Base-by-base conservation (phyloP, 2,329 filamentous ascomycete genomes). In the Colletotrichum gloeosporioides region DNA sequence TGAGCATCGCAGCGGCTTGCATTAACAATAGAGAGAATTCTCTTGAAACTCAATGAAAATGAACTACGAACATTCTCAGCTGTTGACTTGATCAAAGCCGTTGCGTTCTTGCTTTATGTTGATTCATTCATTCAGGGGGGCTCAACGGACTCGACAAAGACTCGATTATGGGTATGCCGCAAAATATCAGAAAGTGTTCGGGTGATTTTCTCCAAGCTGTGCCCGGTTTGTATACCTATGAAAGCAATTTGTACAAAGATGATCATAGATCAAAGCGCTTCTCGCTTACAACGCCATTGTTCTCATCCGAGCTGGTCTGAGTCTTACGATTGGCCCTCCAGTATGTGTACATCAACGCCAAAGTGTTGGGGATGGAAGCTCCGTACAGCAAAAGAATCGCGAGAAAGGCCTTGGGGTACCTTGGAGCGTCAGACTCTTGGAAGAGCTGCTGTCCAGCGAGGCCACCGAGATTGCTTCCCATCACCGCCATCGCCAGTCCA, bases 311-410 rank as follows among this genome's bases (percentile, higher is more conserved):
- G 13, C 22, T 32, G 7, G 9, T 55, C 22, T 57, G n/a, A 8
- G 34, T 22, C 31, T 55, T 81, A 65, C 73, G 80, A 3, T 82
- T 82, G 29, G 73, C 71, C 18, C 71, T 49, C 78, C 77, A 76
- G 18, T 82, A 82, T 3, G 79, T 59, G 44, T 76, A 77, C 77
- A 81, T 81, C 0, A 81, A 70, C 0, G 64, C n/a, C 25, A 75
- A 13, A 7, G 77, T 79, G 3, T 79, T 77, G 0, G 78, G 80
- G 8, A 82, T 76, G 4, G 74, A 67, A 3, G 77, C 73, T 2
- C 69, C 72, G 15, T 78, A 76, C 15, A 78, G 39, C 10, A 69
- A 22, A 12, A 79, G 36, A 8, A 79, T 69, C 9, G 69, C 78
- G 3, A 74, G 13, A 53, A 78, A 78, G 2, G 68, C 78, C n/a